Percentiles rank a stretch among this genome's conserved stretches.
Conservation (phyloP, 331 rosid species). For the Quercus tomentella region DNA sequence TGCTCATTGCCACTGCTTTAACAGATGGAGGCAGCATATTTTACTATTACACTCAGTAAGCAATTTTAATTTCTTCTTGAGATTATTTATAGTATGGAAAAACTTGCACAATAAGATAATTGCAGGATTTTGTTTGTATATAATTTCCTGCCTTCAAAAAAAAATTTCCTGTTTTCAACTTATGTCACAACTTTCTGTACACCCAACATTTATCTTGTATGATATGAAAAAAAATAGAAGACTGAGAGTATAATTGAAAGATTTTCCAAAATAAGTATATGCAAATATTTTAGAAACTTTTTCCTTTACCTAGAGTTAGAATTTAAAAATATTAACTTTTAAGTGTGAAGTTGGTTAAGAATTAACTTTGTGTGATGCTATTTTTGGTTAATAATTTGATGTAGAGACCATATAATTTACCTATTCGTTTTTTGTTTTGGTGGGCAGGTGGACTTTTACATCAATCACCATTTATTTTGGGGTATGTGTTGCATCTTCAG, state of each 20-base stretch:
- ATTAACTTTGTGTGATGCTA: not conserved
- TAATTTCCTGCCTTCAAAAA: not conserved
- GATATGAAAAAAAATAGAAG: no score
- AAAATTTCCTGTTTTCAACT: not conserved
- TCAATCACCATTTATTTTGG: constrained; percentile 85
- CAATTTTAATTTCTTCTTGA: not conserved
- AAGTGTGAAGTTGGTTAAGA: not conserved
- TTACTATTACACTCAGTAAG: constrained; percentile 90
- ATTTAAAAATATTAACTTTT: no score
- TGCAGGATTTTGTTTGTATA: not conserved
- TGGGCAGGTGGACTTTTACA: constrained; percentile 83
- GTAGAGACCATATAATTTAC: not conserved
- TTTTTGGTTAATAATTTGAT: not conserved
- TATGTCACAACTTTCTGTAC: not conserved
- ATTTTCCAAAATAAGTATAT: not conserved
- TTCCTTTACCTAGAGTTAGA: not conserved
- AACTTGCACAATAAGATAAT: not conserved
- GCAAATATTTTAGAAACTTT: not conserved
- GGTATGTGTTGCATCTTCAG: constrained; percentile 50
- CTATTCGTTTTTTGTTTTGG: not conserved
- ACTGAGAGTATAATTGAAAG: not conserved
- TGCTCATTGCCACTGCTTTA: constrained; percentile 54
- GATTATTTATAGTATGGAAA: constrained; percentile 8
- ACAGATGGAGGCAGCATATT: constrained; percentile 77
- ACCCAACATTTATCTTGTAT: not conserved